These are phyloP conservation scores for Tylopilus balloui DNA, from an alignment of 768 basidiomycete species.

Conservation along the genomic window DNA sequence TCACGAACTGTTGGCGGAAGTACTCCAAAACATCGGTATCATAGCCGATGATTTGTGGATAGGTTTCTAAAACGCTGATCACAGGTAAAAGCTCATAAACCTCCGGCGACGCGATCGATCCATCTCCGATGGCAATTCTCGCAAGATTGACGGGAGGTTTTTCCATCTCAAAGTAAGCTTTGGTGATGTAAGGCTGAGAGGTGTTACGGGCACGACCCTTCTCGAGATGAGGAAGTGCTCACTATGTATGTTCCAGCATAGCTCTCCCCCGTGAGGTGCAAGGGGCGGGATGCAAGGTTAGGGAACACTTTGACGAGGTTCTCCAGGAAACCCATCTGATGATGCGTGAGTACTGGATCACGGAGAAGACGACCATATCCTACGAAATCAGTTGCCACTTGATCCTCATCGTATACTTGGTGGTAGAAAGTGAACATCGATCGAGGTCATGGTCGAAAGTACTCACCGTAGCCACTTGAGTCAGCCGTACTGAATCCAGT, in stretches of 20 bases:
- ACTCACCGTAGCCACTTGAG: slow-evolving; percentile 52
- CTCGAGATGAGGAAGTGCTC: slow-evolving; percentile 18
- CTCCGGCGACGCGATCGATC: slow-evolving; percentile 47
- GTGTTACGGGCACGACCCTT: slow-evolving; percentile 19
- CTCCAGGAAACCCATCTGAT: slow-evolving; percentile 63
- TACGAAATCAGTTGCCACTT: slow-evolving; percentile 52
- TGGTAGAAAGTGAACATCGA: slow-evolving; percentile 13
- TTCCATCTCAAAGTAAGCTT: slow-evolving; percentile 56
- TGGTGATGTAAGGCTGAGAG: slow-evolving; percentile 70
- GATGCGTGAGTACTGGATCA: slow-evolving; percentile 1
- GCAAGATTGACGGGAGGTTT: slow-evolving; percentile 65
- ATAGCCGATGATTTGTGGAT: slow-evolving; percentile 67
- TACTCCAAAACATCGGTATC: slow-evolving; percentile 62
- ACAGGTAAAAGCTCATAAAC: slow-evolving; percentile 57
- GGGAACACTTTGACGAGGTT: slow-evolving; percentile 78
- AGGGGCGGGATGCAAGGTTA: slow-evolving; percentile 57
- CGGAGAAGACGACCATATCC: slow-evolving; percentile 17
- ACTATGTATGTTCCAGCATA: slow-evolving; percentile 74
- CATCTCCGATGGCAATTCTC: slow-evolving; percentile 70
- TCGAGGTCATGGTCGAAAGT: neutral
- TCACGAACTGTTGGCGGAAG: slow-evolving; percentile 61
- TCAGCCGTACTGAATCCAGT: slow-evolving; percentile 64
- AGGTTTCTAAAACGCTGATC: slow-evolving; percentile 61
- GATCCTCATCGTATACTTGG: slow-evolving; percentile 55
- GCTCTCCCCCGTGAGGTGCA: slow-evolving; percentile 68